Percentiles rank a stretch among this genome's conserved stretches.
These are phyloP conservation scores for Alternaria sp. DNA, from an alignment of 2,329 filamentous ascomycete species.

Conservation along the genomic window DNA sequence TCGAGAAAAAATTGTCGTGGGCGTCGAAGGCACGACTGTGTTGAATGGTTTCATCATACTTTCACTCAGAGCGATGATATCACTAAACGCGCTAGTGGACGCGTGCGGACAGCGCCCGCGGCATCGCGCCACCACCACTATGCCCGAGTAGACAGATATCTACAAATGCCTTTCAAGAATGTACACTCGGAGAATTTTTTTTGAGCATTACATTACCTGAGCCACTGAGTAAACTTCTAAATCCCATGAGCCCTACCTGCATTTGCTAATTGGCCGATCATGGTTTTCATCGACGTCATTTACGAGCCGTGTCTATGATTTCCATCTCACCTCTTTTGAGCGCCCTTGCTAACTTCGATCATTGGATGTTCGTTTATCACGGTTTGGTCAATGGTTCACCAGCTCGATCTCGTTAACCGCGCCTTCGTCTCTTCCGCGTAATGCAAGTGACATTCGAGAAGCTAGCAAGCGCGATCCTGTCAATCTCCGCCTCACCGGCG, in stretches of 20 bases:
- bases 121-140: neutral
- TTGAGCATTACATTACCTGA: neutral
- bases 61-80: conserved; percentile 30
- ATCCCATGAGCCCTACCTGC: neutral
- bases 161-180: neutral
- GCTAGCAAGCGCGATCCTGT: neutral
- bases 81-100: conserved; percentile 31
- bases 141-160: neutral
- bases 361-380: neutral
- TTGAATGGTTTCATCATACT: conserved; percentile 5
- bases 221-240: neutral
- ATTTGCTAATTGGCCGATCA: neutral
- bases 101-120: conserved; percentile 23
- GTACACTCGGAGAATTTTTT: neutral
- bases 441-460: neutral
- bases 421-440: neutral
- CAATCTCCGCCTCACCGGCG: neutral
- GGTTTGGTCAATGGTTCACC: neutral
- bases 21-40: conserved; percentile 1
- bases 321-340: neutral
- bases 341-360: neutral
- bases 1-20: neutral
- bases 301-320: neutral
- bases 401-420: neutral
- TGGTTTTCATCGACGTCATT: neutral